Base-by-base conservation (phyloP, 495 filamentous ascomycete genomes). In the Aspergillus bridgeri region DNA sequence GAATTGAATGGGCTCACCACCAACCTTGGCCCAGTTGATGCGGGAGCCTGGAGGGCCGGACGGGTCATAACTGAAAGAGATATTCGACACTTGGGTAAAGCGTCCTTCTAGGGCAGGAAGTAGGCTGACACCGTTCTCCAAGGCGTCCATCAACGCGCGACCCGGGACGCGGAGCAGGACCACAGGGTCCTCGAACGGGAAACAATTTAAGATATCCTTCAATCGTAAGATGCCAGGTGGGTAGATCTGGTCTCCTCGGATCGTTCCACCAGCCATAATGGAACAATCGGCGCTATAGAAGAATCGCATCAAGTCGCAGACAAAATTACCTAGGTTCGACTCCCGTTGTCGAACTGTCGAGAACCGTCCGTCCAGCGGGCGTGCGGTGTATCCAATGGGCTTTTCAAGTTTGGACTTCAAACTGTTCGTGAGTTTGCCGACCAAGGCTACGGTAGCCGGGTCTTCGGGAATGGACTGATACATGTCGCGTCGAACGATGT, bases 111-210 rank as follows among this genome's bases (percentile, higher is more conserved):
- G 79, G 0, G 92, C 89, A 3, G 92, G 92, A 57, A 92, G 84
- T 53, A 85, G 83, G 27, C 84, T 86, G 18, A 96, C 80, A 0
- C 86, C 83, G 57, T 96, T 96, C 69, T 96, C 91, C 3, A 96
- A 67, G 7, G 92, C 92, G 15, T 85, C 85, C 56, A 83, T 72
- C 50, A 96, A 79, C 0, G 81, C 86, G 51, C 81, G 72, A 0
- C 92, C 92, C 1, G 68, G 75, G 11, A 89, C 73, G 22, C 81
- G 83, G 45, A 96, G 74, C 2, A 94, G 85, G 0, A 96, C 86
- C 4, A 92, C 87, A 0, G 92, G 92, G 53, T 96, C 92, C 64
- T 96, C 92, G 59, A 96, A 96, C 0, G 92, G 92, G 65, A 96
- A 96, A 60, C 89, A 92, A 48, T 86, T 84, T 56, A 83, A 51